Percentiles rank a stretch among this genome's conserved stretches.
These are phyloP conservation scores for Aristolochia contorta DNA, from an alignment of 164 flowering plant species.

Conservation along the genomic window DNA sequence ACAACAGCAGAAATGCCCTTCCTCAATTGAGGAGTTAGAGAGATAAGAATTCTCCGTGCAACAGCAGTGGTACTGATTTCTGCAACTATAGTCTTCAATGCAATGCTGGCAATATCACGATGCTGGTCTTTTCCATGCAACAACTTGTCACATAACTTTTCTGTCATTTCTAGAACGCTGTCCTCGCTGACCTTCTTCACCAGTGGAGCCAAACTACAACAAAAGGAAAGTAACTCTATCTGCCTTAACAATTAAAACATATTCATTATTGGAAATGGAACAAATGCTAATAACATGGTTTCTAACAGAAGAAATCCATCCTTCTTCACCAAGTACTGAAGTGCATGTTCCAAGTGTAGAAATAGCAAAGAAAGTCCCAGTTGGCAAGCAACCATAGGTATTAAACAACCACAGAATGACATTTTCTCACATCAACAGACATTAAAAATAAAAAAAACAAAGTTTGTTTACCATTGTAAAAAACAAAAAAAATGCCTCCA, in stretches of 20 bases:
- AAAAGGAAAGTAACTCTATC: not conserved
- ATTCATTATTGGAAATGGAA: not conserved
- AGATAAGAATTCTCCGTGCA: constrained; percentile 57
- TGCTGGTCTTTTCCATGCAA: constrained; percentile 82
- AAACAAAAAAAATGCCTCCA: no score
- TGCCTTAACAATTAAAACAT: not conserved
- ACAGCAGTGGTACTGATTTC: constrained; percentile 54
- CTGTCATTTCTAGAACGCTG: constrained; percentile 76
- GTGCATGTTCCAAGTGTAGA: not conserved
- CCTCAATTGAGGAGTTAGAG: constrained; percentile 58
- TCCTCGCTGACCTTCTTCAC: constrained; percentile 82
- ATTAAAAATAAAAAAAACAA: no score
- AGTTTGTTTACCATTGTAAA: no score
- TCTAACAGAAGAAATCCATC: not conserved
- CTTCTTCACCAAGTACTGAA: not conserved
- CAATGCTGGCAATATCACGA: constrained; percentile 91
- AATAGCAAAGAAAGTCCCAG: not conserved
- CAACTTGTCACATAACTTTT: constrained; percentile 65
- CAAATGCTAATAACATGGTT: not conserved
- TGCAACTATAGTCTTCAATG: constrained; percentile 81
- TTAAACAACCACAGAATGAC: not conserved
- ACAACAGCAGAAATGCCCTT: constrained; percentile 67
- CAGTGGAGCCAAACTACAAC: constrained; percentile 80
- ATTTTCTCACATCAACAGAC: no score
- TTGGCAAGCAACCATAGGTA: not conserved